phyloP scores from a whole-genome alignment of 2,329 filamentous ascomycete genomes.

The Mollisia scopiformis region DNA sequence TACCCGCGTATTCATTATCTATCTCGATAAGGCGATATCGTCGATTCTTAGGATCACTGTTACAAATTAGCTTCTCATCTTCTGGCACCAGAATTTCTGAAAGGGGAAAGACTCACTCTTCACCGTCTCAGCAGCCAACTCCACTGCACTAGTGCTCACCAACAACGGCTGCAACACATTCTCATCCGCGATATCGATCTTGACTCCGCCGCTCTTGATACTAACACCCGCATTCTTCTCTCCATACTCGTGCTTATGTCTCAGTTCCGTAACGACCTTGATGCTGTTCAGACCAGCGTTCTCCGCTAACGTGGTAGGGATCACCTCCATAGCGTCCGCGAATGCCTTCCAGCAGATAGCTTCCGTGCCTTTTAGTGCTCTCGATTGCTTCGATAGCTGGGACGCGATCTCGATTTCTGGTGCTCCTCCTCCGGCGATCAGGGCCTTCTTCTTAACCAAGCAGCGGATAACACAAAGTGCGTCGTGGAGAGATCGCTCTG shows the following conservation, averaged over 20 bases:
- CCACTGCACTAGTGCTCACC: slow-evolving; percentile 96
- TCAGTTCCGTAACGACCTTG: slow-evolving; percentile 95
- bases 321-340: slow-evolving; percentile 94
- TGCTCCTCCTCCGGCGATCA: slow-evolving; percentile 95
- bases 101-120: slow-evolving; percentile 64
- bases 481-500: slow-evolving; percentile 94
- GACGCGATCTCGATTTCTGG: slow-evolving; percentile 96
- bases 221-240: slow-evolving; percentile 97
- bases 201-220: slow-evolving; percentile 97
- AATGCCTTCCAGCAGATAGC: slow-evolving; percentile 99
- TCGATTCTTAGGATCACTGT: slow-evolving; percentile 25
- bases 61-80: slow-evolving; percentile 6
- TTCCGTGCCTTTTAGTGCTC: slow-evolving; percentile 86
- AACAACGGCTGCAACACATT: slow-evolving; percentile 95
- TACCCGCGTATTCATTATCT: slow-evolving; percentile 4
- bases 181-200: slow-evolving; percentile 94
- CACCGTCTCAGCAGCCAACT: slow-evolving; percentile 95
- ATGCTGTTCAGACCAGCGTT: slow-evolving; percentile 98
- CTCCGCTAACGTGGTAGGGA: slow-evolving; percentile 94
- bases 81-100: slow-evolving; percentile 4
- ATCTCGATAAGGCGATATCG: slow-evolving; percentile 35
- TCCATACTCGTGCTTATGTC: slow-evolving; percentile 91
- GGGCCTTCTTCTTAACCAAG: slow-evolving; percentile 98
- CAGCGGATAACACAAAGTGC: slow-evolving; percentile 97
- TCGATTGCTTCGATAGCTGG: slow-evolving; percentile 78